Evolutionary conservation across 257 asterid species (phyloP).

Genomic region (Solanum neorickii): DNA sequence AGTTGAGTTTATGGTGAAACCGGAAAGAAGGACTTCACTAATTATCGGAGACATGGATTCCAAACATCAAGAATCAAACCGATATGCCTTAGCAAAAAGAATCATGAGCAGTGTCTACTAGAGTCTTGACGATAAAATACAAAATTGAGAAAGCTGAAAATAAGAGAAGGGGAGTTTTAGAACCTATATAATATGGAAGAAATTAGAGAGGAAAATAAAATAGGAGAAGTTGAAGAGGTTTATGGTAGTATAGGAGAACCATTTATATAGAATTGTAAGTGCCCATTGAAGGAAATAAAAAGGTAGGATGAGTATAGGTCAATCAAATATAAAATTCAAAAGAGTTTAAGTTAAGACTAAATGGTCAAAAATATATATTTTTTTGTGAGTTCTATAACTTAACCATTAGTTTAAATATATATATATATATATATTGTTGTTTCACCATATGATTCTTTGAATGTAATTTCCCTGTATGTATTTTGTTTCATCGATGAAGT

Average conservation of each 20-base stretch:
- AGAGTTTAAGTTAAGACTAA: neutral
- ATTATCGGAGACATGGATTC: conserved; percentile 17
- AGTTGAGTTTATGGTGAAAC: conserved; percentile 20
- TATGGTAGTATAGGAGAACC: neutral
- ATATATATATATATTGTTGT: neutral
- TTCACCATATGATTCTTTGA: neutral
- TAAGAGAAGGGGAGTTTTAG: neutral
- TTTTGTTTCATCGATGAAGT: conserved; percentile 84
- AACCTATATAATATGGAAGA: neutral
- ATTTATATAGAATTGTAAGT: neutral
- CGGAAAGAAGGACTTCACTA: conserved; percentile 26
- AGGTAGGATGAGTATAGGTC: neutral
- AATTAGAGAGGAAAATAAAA: neutral
- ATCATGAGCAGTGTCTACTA: neutral
- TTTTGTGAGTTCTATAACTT: neutral
- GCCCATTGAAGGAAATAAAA: neutral
- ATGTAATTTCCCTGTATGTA: conserved; percentile 8
- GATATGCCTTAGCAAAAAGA: neutral
- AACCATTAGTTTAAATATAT: neutral
- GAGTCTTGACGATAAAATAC: neutral
- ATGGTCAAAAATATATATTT: neutral
- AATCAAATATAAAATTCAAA: neutral
- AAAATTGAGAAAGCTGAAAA: neutral
- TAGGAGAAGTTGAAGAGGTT: neutral
- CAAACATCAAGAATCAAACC: neutral